Evolutionary conservation across 768 basidiomycete genomes (phyloP).

Genomic region (Boletus huronensis): DNA sequence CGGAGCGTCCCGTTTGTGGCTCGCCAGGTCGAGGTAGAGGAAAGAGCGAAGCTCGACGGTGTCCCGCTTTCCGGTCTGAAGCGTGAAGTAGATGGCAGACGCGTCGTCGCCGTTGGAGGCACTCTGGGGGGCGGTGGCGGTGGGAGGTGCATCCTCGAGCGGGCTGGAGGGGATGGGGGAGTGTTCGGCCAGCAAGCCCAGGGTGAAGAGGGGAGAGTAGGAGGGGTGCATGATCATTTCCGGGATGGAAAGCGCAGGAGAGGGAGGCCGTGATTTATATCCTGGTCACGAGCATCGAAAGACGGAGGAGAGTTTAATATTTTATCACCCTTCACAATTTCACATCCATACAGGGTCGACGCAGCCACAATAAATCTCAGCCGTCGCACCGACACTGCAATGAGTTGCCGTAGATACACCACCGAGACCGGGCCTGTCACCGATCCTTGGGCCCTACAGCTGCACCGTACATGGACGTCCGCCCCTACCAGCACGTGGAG

Average conservation of each 20-base stretch:
- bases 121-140: background rate
- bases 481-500: background rate
- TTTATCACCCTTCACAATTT: constrained; percentile 6
- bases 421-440: background rate
- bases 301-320: constrained; percentile 22
- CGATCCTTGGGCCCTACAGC: too few relatives aligned
- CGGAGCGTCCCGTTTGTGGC: constrained; percentile 42
- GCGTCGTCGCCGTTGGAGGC: constrained; percentile 21
- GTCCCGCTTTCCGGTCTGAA: constrained; percentile 40
- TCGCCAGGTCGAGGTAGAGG: constrained; percentile 66
- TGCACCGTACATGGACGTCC: too few relatives aligned
- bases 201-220: constrained; percentile 66
- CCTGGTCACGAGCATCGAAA: background rate
- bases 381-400: constrained; percentile 15
- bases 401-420: constrained; percentile 17
- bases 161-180: background rate
- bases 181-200: constrained; percentile 47
- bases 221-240: constrained; percentile 13
- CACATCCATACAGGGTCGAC: constrained; percentile 16
- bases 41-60: constrained; percentile 50
- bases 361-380: constrained; percentile 4
- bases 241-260: background rate
- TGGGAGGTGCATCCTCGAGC: background rate
- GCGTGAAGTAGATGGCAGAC: constrained; percentile 47
- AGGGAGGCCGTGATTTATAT: constrained; percentile 14